Evolutionary conservation across 1,284 basidiomycete genomes (phyloP).

Genomic region (Apiotrichum mycotoxinovorans): DNA sequence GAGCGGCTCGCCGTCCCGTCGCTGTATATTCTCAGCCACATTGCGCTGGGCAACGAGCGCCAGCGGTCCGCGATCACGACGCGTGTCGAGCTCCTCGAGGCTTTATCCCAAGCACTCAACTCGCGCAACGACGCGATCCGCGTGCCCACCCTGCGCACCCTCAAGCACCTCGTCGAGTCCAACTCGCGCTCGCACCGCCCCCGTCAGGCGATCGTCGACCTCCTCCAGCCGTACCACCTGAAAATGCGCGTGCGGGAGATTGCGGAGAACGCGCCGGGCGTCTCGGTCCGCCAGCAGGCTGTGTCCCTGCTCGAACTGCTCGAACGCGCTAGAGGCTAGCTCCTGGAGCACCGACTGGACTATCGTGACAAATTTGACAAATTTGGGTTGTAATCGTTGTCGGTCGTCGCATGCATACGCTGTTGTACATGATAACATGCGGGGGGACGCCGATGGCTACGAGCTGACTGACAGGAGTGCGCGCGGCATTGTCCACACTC

Average conservation of each 20-base stretch:
- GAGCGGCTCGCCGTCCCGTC: constrained; percentile 21
- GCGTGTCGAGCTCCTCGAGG: constrained; percentile 34
- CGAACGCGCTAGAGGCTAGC: constrained; percentile 19
- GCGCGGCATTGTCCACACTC: too few species aligned
- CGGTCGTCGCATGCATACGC: too few species aligned
- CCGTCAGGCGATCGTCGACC: constrained; percentile 35
- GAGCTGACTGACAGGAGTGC: too few species aligned
- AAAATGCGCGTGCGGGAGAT: constrained; percentile 31
- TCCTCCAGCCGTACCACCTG: constrained; percentile 43
- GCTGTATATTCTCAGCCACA: constrained; percentile 40
- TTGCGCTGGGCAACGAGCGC: constrained; percentile 43
- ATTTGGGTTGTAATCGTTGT: too few species aligned
- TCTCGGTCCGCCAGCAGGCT: constrained; percentile 31
- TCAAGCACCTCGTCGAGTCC: constrained; percentile 43
- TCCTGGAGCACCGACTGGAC: too few species aligned
- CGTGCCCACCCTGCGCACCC: constrained; percentile 36
- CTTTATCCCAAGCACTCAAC: constrained; percentile 25
- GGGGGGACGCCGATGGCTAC: too few species aligned
- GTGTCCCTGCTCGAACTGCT: constrained; percentile 31
- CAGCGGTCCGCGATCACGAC: constrained; percentile 30
- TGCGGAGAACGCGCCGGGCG: constrained; percentile 22
- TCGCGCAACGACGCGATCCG: constrained; percentile 30
- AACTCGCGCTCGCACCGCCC: constrained; percentile 33
- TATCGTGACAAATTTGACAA: not conserved
- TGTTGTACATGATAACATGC: too few species aligned